phyloP scores from a whole-genome alignment of 2,329 filamentous ascomycete species.

The Zymoseptoria pseudotritici region DNA sequence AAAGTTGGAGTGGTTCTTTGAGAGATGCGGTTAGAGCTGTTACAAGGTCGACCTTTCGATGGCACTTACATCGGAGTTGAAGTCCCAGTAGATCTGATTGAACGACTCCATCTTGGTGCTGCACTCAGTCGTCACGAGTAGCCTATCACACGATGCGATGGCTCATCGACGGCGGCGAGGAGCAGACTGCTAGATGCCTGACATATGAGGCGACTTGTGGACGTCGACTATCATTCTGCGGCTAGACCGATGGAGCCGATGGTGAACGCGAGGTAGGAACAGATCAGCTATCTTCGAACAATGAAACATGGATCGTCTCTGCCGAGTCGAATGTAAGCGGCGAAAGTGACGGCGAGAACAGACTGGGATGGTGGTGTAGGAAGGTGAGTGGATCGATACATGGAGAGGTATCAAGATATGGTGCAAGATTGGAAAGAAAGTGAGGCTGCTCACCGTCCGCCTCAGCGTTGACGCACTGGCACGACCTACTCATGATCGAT shows the following conservation, averaged over 20 bases:
- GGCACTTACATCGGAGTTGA: neutral
- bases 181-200: neutral
- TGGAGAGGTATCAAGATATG: neutral
- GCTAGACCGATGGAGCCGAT: neutral
- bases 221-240: neutral
- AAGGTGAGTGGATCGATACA: neutral
- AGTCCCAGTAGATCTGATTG: neutral
- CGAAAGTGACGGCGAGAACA: neutral
- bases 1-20: neutral
- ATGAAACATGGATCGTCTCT: neutral
- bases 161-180: neutral
- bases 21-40: neutral
- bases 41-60: neutral
- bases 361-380: neutral
- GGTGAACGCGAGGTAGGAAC: neutral
- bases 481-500: neutral
- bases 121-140: neutral
- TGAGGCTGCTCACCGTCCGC: neutral
- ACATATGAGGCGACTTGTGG: neutral
- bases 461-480: neutral
- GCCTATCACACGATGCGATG: neutral
- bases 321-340: neutral
- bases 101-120: neutral
- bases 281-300: neutral
- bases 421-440: neutral